Evolutionary conservation across 768 basidiomycete genomes (phyloP), one percentile per base, ranked within the genome.

Genomic region (Auricularia sp.): DNA sequence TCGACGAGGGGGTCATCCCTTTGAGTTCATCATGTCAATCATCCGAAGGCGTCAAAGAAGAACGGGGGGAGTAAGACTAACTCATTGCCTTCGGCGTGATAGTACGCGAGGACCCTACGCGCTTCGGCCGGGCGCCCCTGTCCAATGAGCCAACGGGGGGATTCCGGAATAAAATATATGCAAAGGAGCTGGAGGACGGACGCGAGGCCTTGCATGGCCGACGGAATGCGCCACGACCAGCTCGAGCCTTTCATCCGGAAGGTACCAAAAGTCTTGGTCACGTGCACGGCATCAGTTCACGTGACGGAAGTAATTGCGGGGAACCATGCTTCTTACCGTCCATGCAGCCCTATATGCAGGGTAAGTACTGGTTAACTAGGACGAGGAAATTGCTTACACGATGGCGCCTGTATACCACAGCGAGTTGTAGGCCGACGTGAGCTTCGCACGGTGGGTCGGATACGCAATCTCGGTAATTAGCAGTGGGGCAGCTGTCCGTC

Each of bases 391-490:
- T 90, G 91, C 39, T 42, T 42, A 42, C 39, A 42, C 44, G 62
- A 59, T n/a, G 36, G 21, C 35, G 23, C 39, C 36, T 33, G 36
- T 76, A 63, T 69, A 84, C 84, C 69, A 93, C 66, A 91, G 85
- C 36, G 88, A 87, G 79, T 91, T 90, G 78, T 89, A 91, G 60
- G 84, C 75, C 2, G 88, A 85, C 12, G 89, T 93, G 65, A 94
- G 75, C 42, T 85, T 85, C 16, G 86, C 88, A 68, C 92, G 90
- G 74, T 88, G 87, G 3, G 87, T 87, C 33, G 87, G 87, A 73
- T 89, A 88, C 3, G 86, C 80, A 14, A 88, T 74, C 71, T 87
- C 87, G 29, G 84, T 82, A 58, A 88, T 78, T 21, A 88, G 74
- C 53, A 87, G 74, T 3, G 87, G 86, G 0, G 83, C 83, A 5